A percentile compares a stretch with the other conserved stretches of the same genome.
Evolutionary conservation across 768 basidiomycete genomes (phyloP).

Genomic region (Crepidotus variabilis): DNA sequence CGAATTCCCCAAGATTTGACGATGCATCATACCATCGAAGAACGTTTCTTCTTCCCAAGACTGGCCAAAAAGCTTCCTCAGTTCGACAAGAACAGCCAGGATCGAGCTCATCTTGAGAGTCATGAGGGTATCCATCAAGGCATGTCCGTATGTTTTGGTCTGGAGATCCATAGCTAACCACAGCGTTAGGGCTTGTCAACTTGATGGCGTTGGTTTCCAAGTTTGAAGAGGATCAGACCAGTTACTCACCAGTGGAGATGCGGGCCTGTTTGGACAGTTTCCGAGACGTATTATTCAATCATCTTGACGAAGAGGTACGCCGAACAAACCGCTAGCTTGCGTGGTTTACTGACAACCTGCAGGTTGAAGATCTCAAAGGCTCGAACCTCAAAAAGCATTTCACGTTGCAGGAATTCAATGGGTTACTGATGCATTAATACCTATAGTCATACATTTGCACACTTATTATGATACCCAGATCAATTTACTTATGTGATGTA

Average conservation of each 20-base stretch:
- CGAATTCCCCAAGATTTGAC: slow-evolving; percentile 37
- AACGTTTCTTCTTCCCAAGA: slow-evolving; percentile 46
- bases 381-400: slow-evolving; percentile 53
- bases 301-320: slow-evolving; percentile 50
- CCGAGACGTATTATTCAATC: slow-evolving; percentile 43
- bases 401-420: slow-evolving; percentile 41
- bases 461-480: too few species aligned
- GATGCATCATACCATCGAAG: slow-evolving; percentile 54
- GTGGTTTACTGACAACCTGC: not conserved
- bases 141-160: slow-evolving; percentile 9
- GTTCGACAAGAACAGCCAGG: slow-evolving; percentile 31
- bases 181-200: slow-evolving; percentile 38
- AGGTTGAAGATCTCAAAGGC: slow-evolving; percentile 47
- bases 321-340: slow-evolving; percentile 6
- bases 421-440: not conserved
- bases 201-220: slow-evolving; percentile 36
- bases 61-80: slow-evolving; percentile 46
- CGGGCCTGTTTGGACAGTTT: slow-evolving; percentile 45
- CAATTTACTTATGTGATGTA: too few species aligned
- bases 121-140: slow-evolving; percentile 56
- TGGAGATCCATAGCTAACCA: not conserved
- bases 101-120: slow-evolving; percentile 41
- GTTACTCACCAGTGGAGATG: slow-evolving; percentile 50
- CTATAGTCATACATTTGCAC: not conserved
- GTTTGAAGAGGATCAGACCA: slow-evolving; percentile 38